phyloP scores from a whole-genome alignment of 306 rosid species.

The Neltuma alba region DNA sequence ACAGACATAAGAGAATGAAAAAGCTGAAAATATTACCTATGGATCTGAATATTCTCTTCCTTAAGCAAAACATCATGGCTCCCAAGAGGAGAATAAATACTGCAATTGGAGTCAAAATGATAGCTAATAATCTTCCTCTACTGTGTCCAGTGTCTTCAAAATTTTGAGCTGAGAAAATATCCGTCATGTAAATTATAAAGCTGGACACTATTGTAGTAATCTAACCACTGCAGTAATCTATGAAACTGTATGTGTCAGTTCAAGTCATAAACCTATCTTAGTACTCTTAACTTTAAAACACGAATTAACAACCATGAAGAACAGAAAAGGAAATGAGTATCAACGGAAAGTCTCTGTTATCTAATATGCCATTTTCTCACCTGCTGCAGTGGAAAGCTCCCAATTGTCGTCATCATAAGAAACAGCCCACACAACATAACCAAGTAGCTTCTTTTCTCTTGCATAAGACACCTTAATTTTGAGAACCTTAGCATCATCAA shows the following conservation, averaged over 20 bases:
- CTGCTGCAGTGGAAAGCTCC: slow-evolving; percentile 36
- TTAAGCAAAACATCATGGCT: not conserved
- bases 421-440: slow-evolving; percentile 35
- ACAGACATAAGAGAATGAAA: not conserved
- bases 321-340: not conserved
- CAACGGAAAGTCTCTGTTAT: not conserved
- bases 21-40: slow-evolving; percentile 4
- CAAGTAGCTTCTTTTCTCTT: slow-evolving; percentile 30
- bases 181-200: not conserved
- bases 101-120: slow-evolving; percentile 10
- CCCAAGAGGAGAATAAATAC: not conserved
- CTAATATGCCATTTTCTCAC: not conserved
- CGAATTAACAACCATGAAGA: not conserved
- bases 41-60: not conserved
- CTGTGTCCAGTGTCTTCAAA: not conserved
- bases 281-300: not conserved
- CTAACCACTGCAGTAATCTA: too few species aligned
- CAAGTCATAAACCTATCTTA: not conserved
- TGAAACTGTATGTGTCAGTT: too few species aligned
- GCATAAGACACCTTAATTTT: slow-evolving; percentile 41
- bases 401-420: slow-evolving; percentile 33
- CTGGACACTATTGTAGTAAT: not conserved
- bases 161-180: slow-evolving; percentile 14
- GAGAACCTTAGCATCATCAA: slow-evolving; percentile 39
- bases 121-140: not conserved